Evolutionary conservation across 2,329 filamentous ascomycete genomes (phyloP).

Genomic region (Cladophialophora yegresii): DNA sequence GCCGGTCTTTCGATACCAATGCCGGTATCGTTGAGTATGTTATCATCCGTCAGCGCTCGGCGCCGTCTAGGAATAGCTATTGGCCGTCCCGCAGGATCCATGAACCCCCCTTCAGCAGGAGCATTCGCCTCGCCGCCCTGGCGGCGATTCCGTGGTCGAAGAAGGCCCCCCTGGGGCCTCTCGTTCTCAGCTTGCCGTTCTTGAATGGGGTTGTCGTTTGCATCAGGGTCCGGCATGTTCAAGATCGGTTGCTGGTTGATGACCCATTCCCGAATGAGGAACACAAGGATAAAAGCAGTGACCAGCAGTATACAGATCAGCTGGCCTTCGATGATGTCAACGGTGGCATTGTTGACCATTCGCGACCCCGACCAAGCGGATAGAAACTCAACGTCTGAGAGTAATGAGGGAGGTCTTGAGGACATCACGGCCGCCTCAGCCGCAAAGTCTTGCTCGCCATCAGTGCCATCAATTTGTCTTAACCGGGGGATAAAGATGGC

Average conservation of each 20-base stretch:
- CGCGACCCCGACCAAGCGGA: slow-evolving; percentile 65
- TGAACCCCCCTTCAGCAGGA: not conserved
- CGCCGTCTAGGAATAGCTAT: slow-evolving; percentile 24
- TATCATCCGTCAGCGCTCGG: slow-evolving; percentile 41
- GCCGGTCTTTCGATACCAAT: slow-evolving; percentile 20
- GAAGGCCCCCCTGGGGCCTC: not conserved
- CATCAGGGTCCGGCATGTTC: slow-evolving; percentile 68
- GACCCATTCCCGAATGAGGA: slow-evolving; percentile 94
- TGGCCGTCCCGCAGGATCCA: slow-evolving; percentile 13
- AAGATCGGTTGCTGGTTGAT: slow-evolving; percentile 95
- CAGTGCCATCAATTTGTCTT: not conserved
- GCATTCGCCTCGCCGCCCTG: slow-evolving; percentile 5
- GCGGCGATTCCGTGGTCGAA: slow-evolving; percentile 9
- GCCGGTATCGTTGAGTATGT: slow-evolving; percentile 37
- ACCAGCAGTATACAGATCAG: slow-evolving; percentile 91
- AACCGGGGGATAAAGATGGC: slow-evolving; percentile 20
- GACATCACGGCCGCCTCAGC: slow-evolving; percentile 9
- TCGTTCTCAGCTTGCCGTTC: slow-evolving; percentile 24
- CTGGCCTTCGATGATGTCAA: slow-evolving; percentile 86
- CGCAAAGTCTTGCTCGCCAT: slow-evolving; percentile 15
- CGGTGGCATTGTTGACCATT: slow-evolving; percentile 72
- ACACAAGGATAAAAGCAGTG: slow-evolving; percentile 92
- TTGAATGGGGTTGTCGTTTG: slow-evolving; percentile 46
- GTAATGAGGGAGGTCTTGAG: slow-evolving; percentile 50
- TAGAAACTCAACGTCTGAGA: slow-evolving; percentile 62